A percentile compares a stretch with the other conserved stretches of the same genome.
These are phyloP conservation scores for Lachancea cidri DNA, from an alignment of 805 yeast species.

Conservation along the genomic window DNA sequence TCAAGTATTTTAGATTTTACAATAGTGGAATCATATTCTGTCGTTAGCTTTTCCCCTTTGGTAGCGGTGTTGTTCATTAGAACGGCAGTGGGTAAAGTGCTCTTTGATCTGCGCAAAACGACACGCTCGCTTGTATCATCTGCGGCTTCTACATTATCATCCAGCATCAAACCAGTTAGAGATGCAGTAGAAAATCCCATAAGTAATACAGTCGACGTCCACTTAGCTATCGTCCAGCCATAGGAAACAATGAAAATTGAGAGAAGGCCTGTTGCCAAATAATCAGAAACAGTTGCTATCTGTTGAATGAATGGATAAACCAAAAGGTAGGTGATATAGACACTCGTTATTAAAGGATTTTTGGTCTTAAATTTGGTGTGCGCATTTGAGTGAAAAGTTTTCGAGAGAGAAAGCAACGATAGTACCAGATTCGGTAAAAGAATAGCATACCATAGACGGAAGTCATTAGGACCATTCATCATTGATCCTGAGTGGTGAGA, in stretches of 20 bases:
- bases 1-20: slow-evolving; percentile 40
- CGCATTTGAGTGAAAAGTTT: slow-evolving; percentile 25
- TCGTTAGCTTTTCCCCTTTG: background rate
- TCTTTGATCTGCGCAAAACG: slow-evolving; percentile 11
- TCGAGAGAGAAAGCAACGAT: slow-evolving; percentile 22
- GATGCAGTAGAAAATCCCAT: slow-evolving; percentile 32
- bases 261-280: slow-evolving; percentile 24
- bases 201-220: slow-evolving; percentile 32
- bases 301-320: slow-evolving; percentile 22
- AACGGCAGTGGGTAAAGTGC: slow-evolving; percentile 18
- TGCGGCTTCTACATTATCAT: slow-evolving; percentile 9
- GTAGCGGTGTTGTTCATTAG: background rate
- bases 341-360: slow-evolving; percentile 30
- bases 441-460: slow-evolving; percentile 24
- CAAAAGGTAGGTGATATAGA: slow-evolving; percentile 27
- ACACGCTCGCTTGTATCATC: slow-evolving; percentile 2
- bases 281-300: slow-evolving; percentile 24
- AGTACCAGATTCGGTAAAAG: slow-evolving; percentile 17
- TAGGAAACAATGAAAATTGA: slow-evolving; percentile 28
- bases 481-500: slow-evolving; percentile 24
- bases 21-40: slow-evolving; percentile 14
- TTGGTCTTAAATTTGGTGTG: slow-evolving; percentile 30
- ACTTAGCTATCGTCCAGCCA: slow-evolving; percentile 31
- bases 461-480: slow-evolving; percentile 11
- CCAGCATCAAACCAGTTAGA: slow-evolving; percentile 19